Percentiles rank a stretch among this genome's conserved stretches.
Conservation (phyloP, 805 yeast genomes). For the Kockiozyma suomiensis region DNA sequence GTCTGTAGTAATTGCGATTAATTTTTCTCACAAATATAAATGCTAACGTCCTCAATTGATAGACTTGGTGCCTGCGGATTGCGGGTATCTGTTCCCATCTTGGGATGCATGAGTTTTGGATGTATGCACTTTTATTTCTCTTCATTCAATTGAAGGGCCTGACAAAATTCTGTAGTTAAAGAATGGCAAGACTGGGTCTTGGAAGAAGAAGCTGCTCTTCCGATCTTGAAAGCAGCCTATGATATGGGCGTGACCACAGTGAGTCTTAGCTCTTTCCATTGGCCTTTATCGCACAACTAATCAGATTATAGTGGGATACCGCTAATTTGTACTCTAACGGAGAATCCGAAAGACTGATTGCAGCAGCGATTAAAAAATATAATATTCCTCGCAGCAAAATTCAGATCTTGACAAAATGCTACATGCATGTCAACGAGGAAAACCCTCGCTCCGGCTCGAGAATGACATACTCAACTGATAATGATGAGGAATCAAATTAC, state of each 20-base stretch:
- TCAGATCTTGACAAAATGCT: slow-evolving; percentile 55
- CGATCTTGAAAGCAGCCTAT: slow-evolving; percentile 49
- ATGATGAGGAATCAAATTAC: slow-evolving; percentile 39
- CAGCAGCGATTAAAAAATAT: slow-evolving; percentile 55
- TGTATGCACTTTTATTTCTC: background rate
- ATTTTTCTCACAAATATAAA: no score
- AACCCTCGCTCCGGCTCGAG: background rate
- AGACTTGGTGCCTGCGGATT: background rate
- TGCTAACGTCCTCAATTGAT: no score
- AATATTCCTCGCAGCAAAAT: slow-evolving; percentile 56
- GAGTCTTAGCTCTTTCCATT: background rate
- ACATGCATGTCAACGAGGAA: background rate
- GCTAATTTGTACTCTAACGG: slow-evolving; percentile 52
- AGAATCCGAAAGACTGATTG: slow-evolving; percentile 47
- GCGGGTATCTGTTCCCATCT: background rate
- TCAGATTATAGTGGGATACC: slow-evolving; percentile 42
- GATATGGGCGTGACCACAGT: slow-evolving; percentile 50
- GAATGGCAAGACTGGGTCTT: slow-evolving; percentile 20
- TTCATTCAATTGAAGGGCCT: no score
- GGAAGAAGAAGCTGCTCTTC: slow-evolving; percentile 50
- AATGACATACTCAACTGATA: background rate
- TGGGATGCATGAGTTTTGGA: background rate
- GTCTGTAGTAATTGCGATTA: no score
- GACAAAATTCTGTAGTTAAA: background rate
- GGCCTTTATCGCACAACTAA: background rate